Evolutionary conservation across 2,329 filamentous ascomycete species (phyloP), one percentile per base, ranked within the genome.

Genomic region (Amauroascus verrucosus): DNA sequence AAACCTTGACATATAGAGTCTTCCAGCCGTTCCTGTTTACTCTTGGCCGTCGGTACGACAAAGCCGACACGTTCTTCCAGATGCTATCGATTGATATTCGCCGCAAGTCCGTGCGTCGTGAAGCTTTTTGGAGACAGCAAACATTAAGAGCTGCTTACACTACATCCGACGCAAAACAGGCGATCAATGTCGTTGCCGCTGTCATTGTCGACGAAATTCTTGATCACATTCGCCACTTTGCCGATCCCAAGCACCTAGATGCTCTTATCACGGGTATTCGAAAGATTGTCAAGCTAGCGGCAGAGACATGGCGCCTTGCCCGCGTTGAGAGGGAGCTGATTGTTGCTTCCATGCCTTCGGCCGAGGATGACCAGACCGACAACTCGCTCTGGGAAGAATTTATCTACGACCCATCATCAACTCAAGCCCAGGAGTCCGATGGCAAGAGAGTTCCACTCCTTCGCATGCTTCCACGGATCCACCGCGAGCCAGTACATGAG

Each of bases 21-120:
- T 80, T 80, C 65, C 74, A 77, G 24, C 78, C 77, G 1, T 81
- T 80, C 67, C 60, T 81, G 22, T 81, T 81, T 65, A 78, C 75
- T 24, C 66, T 79, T 2, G 75, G 76, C 32, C 72, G 73, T 44
- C 67, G 75, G 32, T 77, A 77, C 59, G 76, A 78, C 61, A 77
- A 78, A 59, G 75, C 75, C n/a, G 77, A 80, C 57, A 75, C 72
- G 2, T 70, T 78, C 57, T 77, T 81, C 63, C 69, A 74, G 54
- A 74, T 75, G 56, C 71, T 80, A 56, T 79, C 77, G 28, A 73
- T 74, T 60, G 75, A 79, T 50, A 77, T 81, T 49, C 74, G 77
- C 32, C 72, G 74, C 51, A 80, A 80, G 59, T 79, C 76, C 52
- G 74, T 76, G 18, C 71, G 76, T 8, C 76, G 76, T 54, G 78